These are phyloP conservation scores for Cystoisospora suis DNA, from an alignment of 169 alveolate species.

Conservation along the genomic window DNA sequence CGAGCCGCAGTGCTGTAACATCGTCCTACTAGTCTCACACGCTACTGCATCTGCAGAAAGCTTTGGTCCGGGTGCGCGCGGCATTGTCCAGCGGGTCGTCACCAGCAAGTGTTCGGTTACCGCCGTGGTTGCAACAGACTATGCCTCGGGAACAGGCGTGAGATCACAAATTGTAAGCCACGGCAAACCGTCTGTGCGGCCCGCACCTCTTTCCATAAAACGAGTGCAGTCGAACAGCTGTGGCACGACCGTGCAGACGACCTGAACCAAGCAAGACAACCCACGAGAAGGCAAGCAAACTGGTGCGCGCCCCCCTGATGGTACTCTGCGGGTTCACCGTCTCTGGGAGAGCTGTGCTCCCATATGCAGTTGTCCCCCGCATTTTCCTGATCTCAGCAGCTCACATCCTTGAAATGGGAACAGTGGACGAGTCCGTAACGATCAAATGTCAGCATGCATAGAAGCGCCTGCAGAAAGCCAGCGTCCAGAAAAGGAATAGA, in stretches of 20 bases:
- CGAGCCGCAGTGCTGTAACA: too few species aligned
- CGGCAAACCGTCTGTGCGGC: too few species aligned
- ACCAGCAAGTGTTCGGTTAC: not conserved
- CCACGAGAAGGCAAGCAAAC: too few species aligned
- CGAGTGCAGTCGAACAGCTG: constrained; percentile 4
- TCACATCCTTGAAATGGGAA: not conserved
- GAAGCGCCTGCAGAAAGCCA: not conserved
- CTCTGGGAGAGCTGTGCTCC: too few species aligned
- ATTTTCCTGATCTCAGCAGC: too few species aligned
- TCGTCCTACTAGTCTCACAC: too few species aligned
- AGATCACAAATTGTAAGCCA: too few species aligned
- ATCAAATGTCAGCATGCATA: constrained; percentile 10
- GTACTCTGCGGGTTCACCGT: too few species aligned
- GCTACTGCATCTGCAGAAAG: not conserved
- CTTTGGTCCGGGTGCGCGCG: not conserved
- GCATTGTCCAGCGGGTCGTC: not conserved
- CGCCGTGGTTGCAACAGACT: not conserved
- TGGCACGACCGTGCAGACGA: not conserved
- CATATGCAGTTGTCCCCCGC: too few species aligned
- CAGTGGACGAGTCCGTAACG: constrained; percentile 14
- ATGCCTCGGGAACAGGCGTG: too few species aligned
- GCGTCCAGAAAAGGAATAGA: too few species aligned
- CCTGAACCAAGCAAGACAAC: not conserved
- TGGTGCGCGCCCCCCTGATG: too few species aligned
- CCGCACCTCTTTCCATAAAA: not conserved